Evolutionary conservation across 2,329 filamentous ascomycete species (phyloP).

Genomic region (Arthrocladium fulminans): DNA sequence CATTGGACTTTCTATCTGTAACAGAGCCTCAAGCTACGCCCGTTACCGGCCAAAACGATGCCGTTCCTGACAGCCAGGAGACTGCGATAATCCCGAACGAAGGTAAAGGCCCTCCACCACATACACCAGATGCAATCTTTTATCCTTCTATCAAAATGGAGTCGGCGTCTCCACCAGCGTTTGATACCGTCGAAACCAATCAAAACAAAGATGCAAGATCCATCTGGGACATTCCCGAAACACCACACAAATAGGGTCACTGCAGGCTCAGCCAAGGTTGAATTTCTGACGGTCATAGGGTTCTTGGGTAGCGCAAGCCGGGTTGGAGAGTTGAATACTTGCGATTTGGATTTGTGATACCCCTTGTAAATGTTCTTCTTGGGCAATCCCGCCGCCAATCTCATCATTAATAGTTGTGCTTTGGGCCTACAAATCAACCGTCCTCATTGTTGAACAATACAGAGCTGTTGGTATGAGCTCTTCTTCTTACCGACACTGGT

Average conservation of each 20-base stretch:
- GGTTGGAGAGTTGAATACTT: background rate
- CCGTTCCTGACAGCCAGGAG: background rate
- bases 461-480: too few species aligned
- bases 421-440: too few species aligned
- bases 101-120: background rate
- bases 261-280: background rate
- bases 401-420: background rate
- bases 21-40: conserved; percentile 20
- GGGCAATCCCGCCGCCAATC: background rate
- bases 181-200: background rate
- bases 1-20: background rate
- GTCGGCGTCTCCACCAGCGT: background rate
- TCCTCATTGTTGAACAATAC: too few species aligned
- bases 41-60: conserved; percentile 21
- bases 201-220: conserved; percentile 17
- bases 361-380: background rate
- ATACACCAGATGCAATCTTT: conserved; percentile 4
- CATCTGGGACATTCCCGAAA: conserved; percentile 41
- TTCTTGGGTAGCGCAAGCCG: background rate
- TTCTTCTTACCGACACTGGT: too few species aligned
- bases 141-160: conserved; percentile 8
- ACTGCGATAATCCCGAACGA: background rate
- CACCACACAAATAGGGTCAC: conserved; percentile 23
- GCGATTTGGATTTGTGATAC: conserved; percentile 6
- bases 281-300: background rate